A percentile compares a stretch with the other conserved stretches of the same genome.
phyloP scores from a whole-genome alignment of 192 early-diverging fungal species.

The Oehlia diaphana region DNA sequence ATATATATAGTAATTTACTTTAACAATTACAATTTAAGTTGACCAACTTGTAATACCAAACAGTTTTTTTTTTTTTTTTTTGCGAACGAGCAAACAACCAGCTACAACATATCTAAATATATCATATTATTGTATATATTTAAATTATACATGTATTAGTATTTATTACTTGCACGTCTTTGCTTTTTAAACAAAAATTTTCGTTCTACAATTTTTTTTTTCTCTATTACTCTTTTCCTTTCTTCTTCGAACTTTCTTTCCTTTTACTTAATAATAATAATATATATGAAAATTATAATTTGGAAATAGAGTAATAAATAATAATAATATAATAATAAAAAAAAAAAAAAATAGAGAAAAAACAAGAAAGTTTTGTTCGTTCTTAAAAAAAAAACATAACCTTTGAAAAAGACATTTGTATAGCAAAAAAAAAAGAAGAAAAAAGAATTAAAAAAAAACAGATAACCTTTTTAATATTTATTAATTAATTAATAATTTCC shows the following conservation, averaged over 20 bases:
- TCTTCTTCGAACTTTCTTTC: background rate
- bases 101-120: background rate
- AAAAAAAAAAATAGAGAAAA: background rate
- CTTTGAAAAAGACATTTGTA: background rate
- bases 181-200: background rate
- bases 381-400: background rate
- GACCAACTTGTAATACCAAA: too few relatives aligned
- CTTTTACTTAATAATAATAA: background rate
- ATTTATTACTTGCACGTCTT: conserved; percentile 1
- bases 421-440: background rate
- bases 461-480: background rate
- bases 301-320: background rate
- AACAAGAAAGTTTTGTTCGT: background rate
- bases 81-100: too few relatives aligned
- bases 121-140: background rate
- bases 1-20: too few relatives aligned
- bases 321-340: background rate
- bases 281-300: background rate
- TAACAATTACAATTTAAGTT: too few relatives aligned
- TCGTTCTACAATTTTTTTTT: background rate
- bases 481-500: background rate
- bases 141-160: conserved; percentile 2
- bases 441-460: background rate
- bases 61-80: too few relatives aligned
- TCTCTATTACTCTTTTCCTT: background rate